phyloP scores from a whole-genome alignment of 1,284 basidiomycete species.

The Tylopilus sp. region DNA sequence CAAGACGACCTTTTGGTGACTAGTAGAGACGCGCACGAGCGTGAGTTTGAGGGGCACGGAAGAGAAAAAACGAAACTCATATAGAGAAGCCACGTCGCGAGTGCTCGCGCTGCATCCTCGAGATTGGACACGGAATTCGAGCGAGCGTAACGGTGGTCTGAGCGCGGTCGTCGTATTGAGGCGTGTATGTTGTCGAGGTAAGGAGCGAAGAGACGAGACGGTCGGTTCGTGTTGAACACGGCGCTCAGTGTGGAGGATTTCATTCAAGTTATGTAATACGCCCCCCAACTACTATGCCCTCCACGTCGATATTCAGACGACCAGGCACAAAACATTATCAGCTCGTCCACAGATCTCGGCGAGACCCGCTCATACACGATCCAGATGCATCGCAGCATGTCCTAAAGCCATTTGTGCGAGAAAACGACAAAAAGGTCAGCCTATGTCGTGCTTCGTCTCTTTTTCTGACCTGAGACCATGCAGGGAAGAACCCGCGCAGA shows the following conservation, averaged over 20 bases:
- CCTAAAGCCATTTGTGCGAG: slow-evolving; percentile 75
- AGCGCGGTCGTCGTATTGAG: background rate
- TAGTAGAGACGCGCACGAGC: slow-evolving; percentile 59
- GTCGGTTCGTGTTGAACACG: slow-evolving; percentile 21
- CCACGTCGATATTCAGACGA: slow-evolving; percentile 85
- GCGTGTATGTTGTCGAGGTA: slow-evolving; percentile 1
- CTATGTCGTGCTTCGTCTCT: background rate
- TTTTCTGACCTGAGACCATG: slow-evolving; percentile 6
- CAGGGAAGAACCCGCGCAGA: slow-evolving; percentile 79
- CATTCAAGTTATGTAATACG: slow-evolving; percentile 33
- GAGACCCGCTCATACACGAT: slow-evolving; percentile 95
- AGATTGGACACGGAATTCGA: slow-evolving; percentile 9
- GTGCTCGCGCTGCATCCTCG: slow-evolving; percentile 67
- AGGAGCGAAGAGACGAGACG: slow-evolving; percentile 4
- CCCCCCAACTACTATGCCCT: slow-evolving; percentile 45
- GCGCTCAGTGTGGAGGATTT: slow-evolving; percentile 21
- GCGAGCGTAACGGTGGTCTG: background rate
- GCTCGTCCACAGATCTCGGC: slow-evolving; percentile 94
- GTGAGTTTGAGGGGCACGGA: slow-evolving; percentile 41
- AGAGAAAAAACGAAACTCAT: slow-evolving; percentile 51
- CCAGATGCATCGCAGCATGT: slow-evolving; percentile 88
- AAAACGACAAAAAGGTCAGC: slow-evolving; percentile 65
- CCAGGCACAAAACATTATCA: slow-evolving; percentile 91
- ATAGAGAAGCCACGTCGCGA: slow-evolving; percentile 76
- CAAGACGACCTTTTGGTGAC: slow-evolving; percentile 88